These are phyloP conservation scores for Fusarium sp. DNA, from an alignment of 2,329 filamentous ascomycete species.

Conservation along the genomic window DNA sequence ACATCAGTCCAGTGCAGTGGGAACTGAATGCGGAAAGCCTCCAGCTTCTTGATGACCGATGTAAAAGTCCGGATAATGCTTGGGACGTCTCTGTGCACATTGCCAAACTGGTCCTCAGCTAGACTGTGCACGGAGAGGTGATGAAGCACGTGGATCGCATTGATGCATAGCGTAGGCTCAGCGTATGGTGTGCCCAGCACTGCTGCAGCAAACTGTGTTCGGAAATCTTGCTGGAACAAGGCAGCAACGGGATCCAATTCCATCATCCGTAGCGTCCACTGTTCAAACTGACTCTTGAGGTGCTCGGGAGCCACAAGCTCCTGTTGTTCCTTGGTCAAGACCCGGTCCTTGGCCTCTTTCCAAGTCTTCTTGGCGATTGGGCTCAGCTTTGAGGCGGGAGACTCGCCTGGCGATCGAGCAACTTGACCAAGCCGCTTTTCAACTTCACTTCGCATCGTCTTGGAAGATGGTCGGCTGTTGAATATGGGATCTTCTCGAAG, in stretches of 20 bases:
- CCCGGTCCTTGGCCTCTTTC: constrained; percentile 58
- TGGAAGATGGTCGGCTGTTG: constrained; percentile 52
- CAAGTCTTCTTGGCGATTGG: constrained; percentile 64
- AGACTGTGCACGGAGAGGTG: constrained; percentile 78
- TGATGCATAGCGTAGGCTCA: constrained; percentile 73
- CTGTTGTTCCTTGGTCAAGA: constrained; percentile 65
- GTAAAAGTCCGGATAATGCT: constrained; percentile 79
- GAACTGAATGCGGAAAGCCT: constrained; percentile 70
- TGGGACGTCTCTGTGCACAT: constrained; percentile 85
- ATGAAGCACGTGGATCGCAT: constrained; percentile 77
- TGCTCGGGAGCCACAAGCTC: constrained; percentile 63
- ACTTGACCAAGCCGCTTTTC: constrained; percentile 59
- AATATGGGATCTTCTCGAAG: constrained; percentile 60
- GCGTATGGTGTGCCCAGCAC: constrained; percentile 81
- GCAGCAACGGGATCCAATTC: constrained; percentile 67
- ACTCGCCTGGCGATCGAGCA: constrained; percentile 59
- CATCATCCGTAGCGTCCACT: constrained; percentile 59
- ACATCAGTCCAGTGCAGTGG: constrained; percentile 84
- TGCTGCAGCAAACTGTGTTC: constrained; percentile 70
- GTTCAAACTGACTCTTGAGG: constrained; percentile 60
- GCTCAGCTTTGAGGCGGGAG: constrained; percentile 60
- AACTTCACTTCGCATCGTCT: constrained; percentile 56
- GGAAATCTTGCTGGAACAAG: constrained; percentile 77
- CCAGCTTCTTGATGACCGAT: constrained; percentile 72
- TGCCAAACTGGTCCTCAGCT: constrained; percentile 83